Conservation (phyloP, 805 yeast species). For the Saccharomycopsis babjevae region DNA sequence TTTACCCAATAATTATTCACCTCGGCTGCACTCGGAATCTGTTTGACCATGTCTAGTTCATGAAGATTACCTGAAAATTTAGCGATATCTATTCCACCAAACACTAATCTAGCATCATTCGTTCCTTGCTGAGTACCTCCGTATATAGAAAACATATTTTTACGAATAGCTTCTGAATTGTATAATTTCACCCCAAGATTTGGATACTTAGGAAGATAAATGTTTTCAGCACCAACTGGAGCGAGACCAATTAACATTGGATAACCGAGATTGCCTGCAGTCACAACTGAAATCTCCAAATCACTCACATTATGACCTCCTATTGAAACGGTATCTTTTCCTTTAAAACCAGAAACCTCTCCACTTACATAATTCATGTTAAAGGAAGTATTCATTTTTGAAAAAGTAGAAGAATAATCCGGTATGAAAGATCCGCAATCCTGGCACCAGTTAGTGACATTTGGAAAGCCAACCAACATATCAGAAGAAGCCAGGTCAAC, state of each 20-base stretch:
- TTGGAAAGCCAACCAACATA: conserved; percentile 23
- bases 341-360: conserved; percentile 6
- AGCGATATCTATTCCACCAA: conserved; percentile 46
- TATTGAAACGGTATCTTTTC: conserved; percentile 4
- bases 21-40: neutral
- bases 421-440: conserved; percentile 6
- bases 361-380: conserved; percentile 9
- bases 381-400: conserved; percentile 3
- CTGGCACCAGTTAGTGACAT: neutral
- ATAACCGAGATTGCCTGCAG: neutral
- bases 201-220: conserved; percentile 6
- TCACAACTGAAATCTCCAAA: conserved; percentile 6
- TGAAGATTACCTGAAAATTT: conserved; percentile 35
- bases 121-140: conserved; percentile 7
- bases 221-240: conserved; percentile 6
- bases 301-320: neutral
- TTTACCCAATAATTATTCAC: conserved; percentile 8
- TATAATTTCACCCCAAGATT: conserved; percentile 1
- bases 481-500: conserved; percentile 27
- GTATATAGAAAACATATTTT: conserved; percentile 5
- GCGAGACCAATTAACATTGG: conserved; percentile 9
- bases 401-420: neutral
- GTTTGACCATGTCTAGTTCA: conserved; percentile 4
- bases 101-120: conserved; percentile 31
- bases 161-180: neutral